Base-by-base conservation (phyloP, 1,139 yeast species). In the Hyphopichia burtonii region DNA sequence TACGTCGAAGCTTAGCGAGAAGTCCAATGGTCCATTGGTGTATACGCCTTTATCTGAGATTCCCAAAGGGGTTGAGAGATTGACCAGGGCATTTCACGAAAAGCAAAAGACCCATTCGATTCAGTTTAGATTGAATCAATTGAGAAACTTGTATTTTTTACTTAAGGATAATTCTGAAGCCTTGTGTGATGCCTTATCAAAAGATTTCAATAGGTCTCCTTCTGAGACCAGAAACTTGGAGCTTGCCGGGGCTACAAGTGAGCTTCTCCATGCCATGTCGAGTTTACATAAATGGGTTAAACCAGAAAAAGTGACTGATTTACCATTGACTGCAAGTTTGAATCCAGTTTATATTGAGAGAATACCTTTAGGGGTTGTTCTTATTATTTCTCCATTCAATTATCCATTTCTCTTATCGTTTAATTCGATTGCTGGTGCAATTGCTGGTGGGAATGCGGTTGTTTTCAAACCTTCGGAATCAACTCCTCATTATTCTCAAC, bases 381-480 rank as follows among this genome's bases (percentile, higher is more conserved):
- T 90, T 49, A 71, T 91, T 42, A 80, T 90, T 42, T 68, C 90
- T 1, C 96, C 98, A 0, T 91, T 87, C 77, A 91, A 91, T 65
- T 93, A 85, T 61, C 99, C 99, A 0, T 62, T 87, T 41, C 50
- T 78, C 34, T 68, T 91, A 49, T 58, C 88, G 0, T 50, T 90
- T 20, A 71, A 79, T 14, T 90, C 97, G 0, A 57, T 91, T 16
- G 74, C 83, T 32, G 89, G 89, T 25, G 96, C 96, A 1, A 68
- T 93, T 53, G 90, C 96, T 2, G 90, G 86, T 17, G 98, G 98
- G 18, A 91, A 91, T 61, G 74, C 83, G 7, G 94, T 87, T 22
- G 81, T 87, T 19, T 68, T 86, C 55, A 91, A 91, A 61, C 95
- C 89, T 28, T 78, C 87, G 31, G 98, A 93, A 61, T 61, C 76